Percentiles rank a stretch among this genome's conserved stretches.
These are phyloP conservation scores for Stropharia rugosoannulata DNA, from an alignment of 768 basidiomycete genomes.

Conservation along the genomic window DNA sequence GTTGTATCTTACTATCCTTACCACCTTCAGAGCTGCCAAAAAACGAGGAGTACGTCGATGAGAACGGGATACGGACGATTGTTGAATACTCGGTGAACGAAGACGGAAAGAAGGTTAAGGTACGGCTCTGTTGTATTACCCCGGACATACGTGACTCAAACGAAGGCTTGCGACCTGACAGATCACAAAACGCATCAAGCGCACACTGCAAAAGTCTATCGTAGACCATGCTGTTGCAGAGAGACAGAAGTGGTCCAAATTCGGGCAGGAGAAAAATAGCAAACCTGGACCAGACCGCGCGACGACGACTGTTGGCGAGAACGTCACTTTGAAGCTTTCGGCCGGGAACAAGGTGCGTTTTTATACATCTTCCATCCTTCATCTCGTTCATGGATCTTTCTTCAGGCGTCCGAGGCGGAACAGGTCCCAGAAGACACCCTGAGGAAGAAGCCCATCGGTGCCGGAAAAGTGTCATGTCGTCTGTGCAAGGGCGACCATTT, in stretches of 20 bases:
- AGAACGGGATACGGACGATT: slow-evolving; percentile 87
- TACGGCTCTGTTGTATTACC: slow-evolving; percentile 24
- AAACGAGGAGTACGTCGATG: slow-evolving; percentile 73
- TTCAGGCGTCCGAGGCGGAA: slow-evolving; percentile 64
- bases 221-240: slow-evolving; percentile 96
- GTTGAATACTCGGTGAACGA: slow-evolving; percentile 86
- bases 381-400: background rate
- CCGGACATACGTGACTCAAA: background rate
- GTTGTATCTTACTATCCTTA: background rate
- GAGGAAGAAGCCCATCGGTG: slow-evolving; percentile 72
- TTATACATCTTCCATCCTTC: background rate
- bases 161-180: slow-evolving; percentile 23
- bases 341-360: slow-evolving; percentile 60
- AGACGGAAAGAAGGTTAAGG: slow-evolving; percentile 94
- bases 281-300: slow-evolving; percentile 88
- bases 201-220: slow-evolving; percentile 83
- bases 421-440: slow-evolving; percentile 60
- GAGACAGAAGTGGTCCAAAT: slow-evolving; percentile 91
- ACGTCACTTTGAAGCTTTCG: slow-evolving; percentile 43
- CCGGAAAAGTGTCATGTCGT: slow-evolving; percentile 88
- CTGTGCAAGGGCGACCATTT: slow-evolving; percentile 97
- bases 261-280: slow-evolving; percentile 88
- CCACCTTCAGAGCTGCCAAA: slow-evolving; percentile 42
- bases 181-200: slow-evolving; percentile 86
- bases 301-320: slow-evolving; percentile 87